Evolutionary conservation across 345 rosid species (phyloP).

Genomic region (Eucalyptus dawsonii): DNA sequence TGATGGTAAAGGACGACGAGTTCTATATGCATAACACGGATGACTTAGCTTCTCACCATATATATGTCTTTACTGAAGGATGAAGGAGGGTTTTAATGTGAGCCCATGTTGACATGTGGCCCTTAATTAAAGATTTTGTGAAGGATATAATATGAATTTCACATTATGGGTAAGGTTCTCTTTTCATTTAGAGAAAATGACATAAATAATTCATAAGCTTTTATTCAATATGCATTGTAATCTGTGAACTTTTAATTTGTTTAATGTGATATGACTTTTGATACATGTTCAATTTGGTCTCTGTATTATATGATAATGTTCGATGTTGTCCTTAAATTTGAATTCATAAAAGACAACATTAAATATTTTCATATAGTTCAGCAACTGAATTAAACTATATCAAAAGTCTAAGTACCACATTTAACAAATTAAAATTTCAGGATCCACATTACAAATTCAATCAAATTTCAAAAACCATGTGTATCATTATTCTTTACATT

Average conservation of each 20-base stretch:
- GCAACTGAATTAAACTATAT: too few species aligned
- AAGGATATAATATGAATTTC: background rate
- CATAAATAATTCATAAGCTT: background rate
- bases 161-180: background rate
- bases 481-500: background rate
- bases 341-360: too few species aligned
- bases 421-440: too few species aligned
- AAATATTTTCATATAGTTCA: too few species aligned
- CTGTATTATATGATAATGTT: background rate
- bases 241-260: too few species aligned
- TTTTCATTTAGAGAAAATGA: background rate
- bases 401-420: background rate
- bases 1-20: background rate
- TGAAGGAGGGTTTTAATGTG: background rate
- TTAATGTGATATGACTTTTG: rapidly evolving
- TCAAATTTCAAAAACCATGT: background rate
- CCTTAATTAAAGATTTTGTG: background rate
- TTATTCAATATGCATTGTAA: too few species aligned
- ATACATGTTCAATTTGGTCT: background rate
- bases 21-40: background rate
- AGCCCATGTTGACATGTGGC: background rate
- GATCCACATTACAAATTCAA: too few species aligned
- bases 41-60: background rate
- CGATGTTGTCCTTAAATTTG: background rate
- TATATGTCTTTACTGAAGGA: background rate